phyloP scores from a whole-genome alignment of 2,329 filamentous ascomycete species.

The Claviceps capensis region DNA sequence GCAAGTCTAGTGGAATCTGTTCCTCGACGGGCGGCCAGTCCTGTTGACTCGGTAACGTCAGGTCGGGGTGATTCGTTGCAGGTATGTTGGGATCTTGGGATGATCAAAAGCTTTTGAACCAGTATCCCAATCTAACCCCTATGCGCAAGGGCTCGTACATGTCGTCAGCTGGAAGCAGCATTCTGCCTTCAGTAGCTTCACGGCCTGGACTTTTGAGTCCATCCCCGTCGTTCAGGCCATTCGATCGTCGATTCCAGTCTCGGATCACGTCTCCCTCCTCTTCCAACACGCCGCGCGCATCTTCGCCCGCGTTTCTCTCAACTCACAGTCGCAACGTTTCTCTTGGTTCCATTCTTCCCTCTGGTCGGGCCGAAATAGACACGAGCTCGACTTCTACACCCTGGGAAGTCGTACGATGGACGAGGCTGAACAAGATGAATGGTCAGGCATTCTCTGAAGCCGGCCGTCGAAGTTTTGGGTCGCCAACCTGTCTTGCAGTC shows the following conservation, averaged over 20 bases:
- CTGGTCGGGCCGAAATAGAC: constrained; percentile 51
- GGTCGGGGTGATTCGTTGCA: constrained; percentile 71
- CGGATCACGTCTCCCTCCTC: constrained; percentile 48
- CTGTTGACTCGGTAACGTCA: constrained; percentile 54
- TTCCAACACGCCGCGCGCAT: constrained; percentile 48
- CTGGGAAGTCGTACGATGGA: constrained; percentile 97
- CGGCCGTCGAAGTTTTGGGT: constrained; percentile 83
- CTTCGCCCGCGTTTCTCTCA: constrained; percentile 66
- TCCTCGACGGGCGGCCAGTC: constrained; percentile 48
- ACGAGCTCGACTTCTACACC: constrained; percentile 52
- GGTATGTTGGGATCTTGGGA: constrained; percentile 30
- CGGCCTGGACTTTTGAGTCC: constrained; percentile 53
- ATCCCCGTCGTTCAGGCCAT: constrained; percentile 76
- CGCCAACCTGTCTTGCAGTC: constrained; percentile 77
- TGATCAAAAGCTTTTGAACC: neutral
- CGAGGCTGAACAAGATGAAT: constrained; percentile 77
- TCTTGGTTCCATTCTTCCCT: constrained; percentile 53
- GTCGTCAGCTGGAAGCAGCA: constrained; percentile 60
- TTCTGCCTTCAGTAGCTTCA: constrained; percentile 55
- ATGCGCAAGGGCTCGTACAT: constrained; percentile 42
- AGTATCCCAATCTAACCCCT: constrained; percentile 13
- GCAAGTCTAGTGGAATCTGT: constrained; percentile 32
- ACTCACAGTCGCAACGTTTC: constrained; percentile 72
- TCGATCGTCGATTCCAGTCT: constrained; percentile 88
- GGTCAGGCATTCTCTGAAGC: constrained; percentile 84